Evolutionary conservation across 1,284 basidiomycete genomes (phyloP).

Genomic region (Moniliella sp.): DNA sequence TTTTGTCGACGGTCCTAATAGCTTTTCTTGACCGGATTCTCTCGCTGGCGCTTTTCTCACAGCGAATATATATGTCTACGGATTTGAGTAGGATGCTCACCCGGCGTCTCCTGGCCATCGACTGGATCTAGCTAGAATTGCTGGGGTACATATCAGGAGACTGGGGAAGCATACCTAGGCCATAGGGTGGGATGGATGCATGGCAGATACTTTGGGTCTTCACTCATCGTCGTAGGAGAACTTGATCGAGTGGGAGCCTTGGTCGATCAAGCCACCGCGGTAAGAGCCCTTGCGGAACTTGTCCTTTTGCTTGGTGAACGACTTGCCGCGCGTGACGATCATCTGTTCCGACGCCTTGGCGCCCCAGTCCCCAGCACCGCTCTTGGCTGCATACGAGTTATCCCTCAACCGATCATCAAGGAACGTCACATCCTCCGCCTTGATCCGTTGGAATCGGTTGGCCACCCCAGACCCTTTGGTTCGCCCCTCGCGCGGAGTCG

Average conservation of each 20-base stretch:
- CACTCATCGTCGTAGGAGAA: slow-evolving; percentile 26
- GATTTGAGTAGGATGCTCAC: too few relatives aligned
- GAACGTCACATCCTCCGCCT: slow-evolving; percentile 45
- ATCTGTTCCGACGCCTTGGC: slow-evolving; percentile 63
- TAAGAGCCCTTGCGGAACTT: slow-evolving; percentile 75
- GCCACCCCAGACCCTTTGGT: slow-evolving; percentile 7
- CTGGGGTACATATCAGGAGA: too few relatives aligned
- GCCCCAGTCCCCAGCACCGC: slow-evolving; percentile 58
- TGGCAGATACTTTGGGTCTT: neutral
- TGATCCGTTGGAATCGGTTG: slow-evolving; percentile 54
- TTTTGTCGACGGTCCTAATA: too few relatives aligned
- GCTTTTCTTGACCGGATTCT: too few relatives aligned
- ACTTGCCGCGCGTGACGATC: slow-evolving; percentile 73
- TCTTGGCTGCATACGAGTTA: slow-evolving; percentile 59
- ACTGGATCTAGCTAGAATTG: too few relatives aligned
- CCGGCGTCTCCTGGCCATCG: too few relatives aligned
- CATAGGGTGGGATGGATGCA: neutral
- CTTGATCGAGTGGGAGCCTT: slow-evolving; percentile 26
- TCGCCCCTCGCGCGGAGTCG: slow-evolving; percentile 2
- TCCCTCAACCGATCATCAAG: slow-evolving; percentile 47
- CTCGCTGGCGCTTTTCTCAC: too few relatives aligned
- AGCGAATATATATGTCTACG: too few relatives aligned
- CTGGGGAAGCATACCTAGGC: neutral
- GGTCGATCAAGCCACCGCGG: slow-evolving; percentile 29
- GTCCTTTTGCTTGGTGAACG: slow-evolving; percentile 96